Base-by-base conservation (phyloP, 208 protist species). In the Trypanosoma lewisi region DNA sequence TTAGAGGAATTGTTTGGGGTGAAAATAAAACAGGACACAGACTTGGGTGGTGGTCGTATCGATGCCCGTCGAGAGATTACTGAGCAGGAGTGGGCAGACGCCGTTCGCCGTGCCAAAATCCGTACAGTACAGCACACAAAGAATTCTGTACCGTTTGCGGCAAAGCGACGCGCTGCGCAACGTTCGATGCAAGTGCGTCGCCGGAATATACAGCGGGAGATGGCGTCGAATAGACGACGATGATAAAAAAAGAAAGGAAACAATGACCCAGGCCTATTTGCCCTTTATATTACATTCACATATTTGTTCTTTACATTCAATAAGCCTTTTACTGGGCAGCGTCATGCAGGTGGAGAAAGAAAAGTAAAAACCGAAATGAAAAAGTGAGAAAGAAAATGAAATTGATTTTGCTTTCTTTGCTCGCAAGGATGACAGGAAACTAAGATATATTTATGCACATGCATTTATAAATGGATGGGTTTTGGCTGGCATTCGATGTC, bases 11-110 rank as follows among this genome's bases (percentile, higher is more conserved):
- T 94, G 27, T 88, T 91, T 37, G 87, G 87, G 9, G 47, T 70
- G 2, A 80, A 83, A 57, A 56, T 83, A 28, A 54, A 31, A 31
- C 62, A 44, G 16, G 58, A 27, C 0, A 65, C 61, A n/a, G 47
- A 80, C 42, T 27, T 70, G 16, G 53, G 53, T 33, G 48, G 51
- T 16, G 49, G 28, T 25, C 68, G 73, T 50, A 75, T 87, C 34
- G 87, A 94, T 67, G 72, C 82, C 4, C 74, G 82, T 27, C 73
- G 80, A n/a, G 75, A 74, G 53, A 87, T 94, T 42, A 82, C 82
- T 2, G 76, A 83, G 16, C 70, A 89, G 63, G 75, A 94, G 59
- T 94, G 87, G 87, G 79, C 81, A 5, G 82, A 87, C 23, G 87
- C 87, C 11, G 87, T 94, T 27, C 76, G 80, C 7, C 80, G 75